Base-by-base conservation (phyloP, 2,329 filamentous ascomycete species). In the Talaromyces sp. region DNA sequence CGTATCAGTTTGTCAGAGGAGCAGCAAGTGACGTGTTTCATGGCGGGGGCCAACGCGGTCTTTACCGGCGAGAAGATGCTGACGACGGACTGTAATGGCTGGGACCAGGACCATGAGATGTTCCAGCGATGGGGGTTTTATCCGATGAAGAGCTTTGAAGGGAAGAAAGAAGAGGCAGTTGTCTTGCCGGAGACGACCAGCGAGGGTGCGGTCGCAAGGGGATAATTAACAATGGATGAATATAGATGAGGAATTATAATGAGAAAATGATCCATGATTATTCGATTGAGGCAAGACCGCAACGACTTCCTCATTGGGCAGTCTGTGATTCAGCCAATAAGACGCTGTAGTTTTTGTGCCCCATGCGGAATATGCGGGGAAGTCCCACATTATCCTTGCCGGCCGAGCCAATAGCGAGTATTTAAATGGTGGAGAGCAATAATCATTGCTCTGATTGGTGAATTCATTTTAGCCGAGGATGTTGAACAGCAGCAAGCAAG, bases 1-100 rank as follows among this genome's bases (percentile, higher is more conserved):
- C 82, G 92, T 53, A 92, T 90, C 72, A 90, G 87, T 13, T 89
- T 96, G 84, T 83, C 85, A 4, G 92, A 96, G 77, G 91, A 95
- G 76, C 89, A 96, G 79, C 92, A 96, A 77, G 87, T 91, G 14
- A 73, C 93, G 65, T 96, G 91, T 75, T 96, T 96, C 78, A 88
- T 90, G 84, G 91, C 91, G 0, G 92, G 92, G 14, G 92, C 92
- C 0, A 96, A 96, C 69, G 92, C 92, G n/a, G 89, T 96, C 35
- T 96, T 96, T 72, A 96, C 92, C 0, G 92, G 92, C 9, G 92
- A 96, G 79, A 96, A 93, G 82, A 96, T 96, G 92, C 75, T 96
- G 76, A 96, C 92, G 4, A 96, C 92, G 0, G 90, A 92, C 60
- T 96, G 91, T 72, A 93, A 91, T 67, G 90, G 91, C 31, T 96